Base-by-base conservation (phyloP, 495 filamentous ascomycete species). In the Daldinia vernicosa region DNA sequence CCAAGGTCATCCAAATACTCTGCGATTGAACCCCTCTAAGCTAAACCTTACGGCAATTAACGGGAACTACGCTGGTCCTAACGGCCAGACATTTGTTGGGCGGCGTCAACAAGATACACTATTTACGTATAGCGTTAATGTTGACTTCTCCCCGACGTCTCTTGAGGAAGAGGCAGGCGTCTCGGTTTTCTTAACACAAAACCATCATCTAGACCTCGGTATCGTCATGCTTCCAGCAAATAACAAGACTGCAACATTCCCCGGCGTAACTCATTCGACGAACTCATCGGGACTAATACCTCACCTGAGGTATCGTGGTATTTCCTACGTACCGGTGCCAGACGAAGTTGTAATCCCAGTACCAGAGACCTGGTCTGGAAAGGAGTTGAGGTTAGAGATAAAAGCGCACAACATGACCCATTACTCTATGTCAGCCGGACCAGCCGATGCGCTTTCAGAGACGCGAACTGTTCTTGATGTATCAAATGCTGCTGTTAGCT, bases 131-230 rank as follows among this genome's bases (percentile, higher is more conserved):
- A 77, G 69, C 47, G 79, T 83, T n/a, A 69, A 79, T 64, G 39
- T 86, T 6, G 74, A 77, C 17, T 86, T 83, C 64, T 32, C 72
- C 0, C 84, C 83, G 0, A 69, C 63, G 1, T 55, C 43, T 1
- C 4, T 64, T 8, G 81, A 78, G 55, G 75, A 83, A 45, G 82
- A 84, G 59, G 79, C 78, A 30, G 83, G 83, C 9, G 75, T 84
- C 8, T 78, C 80, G 0, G 76, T 80, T 3, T 88, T 88, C 67
- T 72, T 85, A 19, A 84, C 80, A 15, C 84, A 88, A 69, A 85
- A 83, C 67, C 84, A 86, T 61, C 85, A 87, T 56, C 65, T 86
- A 9, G 83, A 86, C 47, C 60, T 87, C 12, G 83, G 84, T n/a
- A 64, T 87, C 22, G 81, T 82, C n/a, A 61, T 82, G 40, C 77